Evolutionary conservation across 768 basidiomycete species (phyloP).

Genomic region (Sporobolomyces phaffii): DNA sequence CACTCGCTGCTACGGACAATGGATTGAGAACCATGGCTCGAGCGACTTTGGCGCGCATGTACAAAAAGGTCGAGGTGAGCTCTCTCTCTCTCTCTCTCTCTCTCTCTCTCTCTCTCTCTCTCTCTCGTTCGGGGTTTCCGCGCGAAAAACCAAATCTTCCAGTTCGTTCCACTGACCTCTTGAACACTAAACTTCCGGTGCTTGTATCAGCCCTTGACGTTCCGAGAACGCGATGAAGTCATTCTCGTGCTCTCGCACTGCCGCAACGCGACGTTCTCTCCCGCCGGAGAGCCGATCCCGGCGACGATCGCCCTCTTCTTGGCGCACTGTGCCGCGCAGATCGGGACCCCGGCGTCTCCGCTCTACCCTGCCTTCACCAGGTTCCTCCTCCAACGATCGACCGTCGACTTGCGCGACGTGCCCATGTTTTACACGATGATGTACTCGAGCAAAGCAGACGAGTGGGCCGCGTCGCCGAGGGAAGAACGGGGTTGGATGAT

Average conservation of each 20-base stretch:
- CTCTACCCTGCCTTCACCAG: slow-evolving; percentile 78
- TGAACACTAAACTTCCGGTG: too few relatives aligned
- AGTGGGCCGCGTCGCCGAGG: slow-evolving; percentile 23
- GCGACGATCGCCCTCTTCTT: slow-evolving; percentile 74
- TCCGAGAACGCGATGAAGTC: slow-evolving; percentile 41
- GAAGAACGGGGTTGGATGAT: slow-evolving; percentile 40
- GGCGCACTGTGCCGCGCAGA: slow-evolving; percentile 68
- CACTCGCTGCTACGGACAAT: slow-evolving; percentile 62
- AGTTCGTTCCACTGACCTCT: too few relatives aligned
- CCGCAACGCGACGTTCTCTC: slow-evolving; percentile 29
- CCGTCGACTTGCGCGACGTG: slow-evolving; percentile 72
- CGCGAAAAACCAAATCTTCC: too few relatives aligned
- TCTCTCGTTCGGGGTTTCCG: not conserved
- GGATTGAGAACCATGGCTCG: slow-evolving; percentile 56
- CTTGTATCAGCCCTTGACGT: slow-evolving; percentile 23
- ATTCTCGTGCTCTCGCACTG: slow-evolving; percentile 35
- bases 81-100: not conserved
- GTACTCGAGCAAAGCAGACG: slow-evolving; percentile 49
- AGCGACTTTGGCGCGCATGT: slow-evolving; percentile 59
- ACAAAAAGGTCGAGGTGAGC: slow-evolving; percentile 61
- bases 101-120: not conserved
- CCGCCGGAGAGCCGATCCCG: slow-evolving; percentile 55
- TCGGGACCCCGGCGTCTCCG: slow-evolving; percentile 82
- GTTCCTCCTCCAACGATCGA: slow-evolving; percentile 82
- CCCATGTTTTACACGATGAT: slow-evolving; percentile 86